These are phyloP conservation scores for Phytophthora capsici DNA, from an alignment of 352 stramenopile species.

Conservation along the genomic window DNA sequence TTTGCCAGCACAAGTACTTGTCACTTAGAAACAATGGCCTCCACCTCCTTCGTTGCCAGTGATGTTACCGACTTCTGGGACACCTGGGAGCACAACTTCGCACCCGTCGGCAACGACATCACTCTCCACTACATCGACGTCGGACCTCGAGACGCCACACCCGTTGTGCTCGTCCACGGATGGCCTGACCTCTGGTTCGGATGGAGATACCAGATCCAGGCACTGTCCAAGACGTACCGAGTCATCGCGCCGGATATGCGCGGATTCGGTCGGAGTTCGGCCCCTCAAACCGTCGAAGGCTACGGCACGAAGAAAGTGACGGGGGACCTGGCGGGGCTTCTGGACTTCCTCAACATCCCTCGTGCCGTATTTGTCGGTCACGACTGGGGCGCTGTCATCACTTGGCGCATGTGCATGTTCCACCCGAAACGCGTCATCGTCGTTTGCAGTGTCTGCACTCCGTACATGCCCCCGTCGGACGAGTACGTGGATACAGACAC, in stretches of 20 bases:
- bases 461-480: constrained; percentile 54
- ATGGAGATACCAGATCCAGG: constrained; percentile 70
- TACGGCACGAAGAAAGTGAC: constrained; percentile 69
- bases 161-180: constrained; percentile 71
- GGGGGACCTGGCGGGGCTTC: constrained; percentile 47
- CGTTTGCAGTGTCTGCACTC: constrained; percentile 61
- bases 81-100: constrained; percentile 33
- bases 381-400: constrained; percentile 64
- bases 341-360: constrained; percentile 64
- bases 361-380: constrained; percentile 74
- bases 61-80: constrained; percentile 31
- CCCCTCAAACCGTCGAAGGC: constrained; percentile 35
- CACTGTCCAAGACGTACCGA: constrained; percentile 52
- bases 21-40: constrained; percentile 6
- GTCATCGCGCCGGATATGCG: constrained; percentile 63
- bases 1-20: background rate
- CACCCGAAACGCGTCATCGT: constrained; percentile 59
- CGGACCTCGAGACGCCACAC: constrained; percentile 52
- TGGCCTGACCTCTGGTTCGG: constrained; percentile 82
- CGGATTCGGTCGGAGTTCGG: constrained; percentile 64
- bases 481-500: constrained; percentile 52
- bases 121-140: constrained; percentile 71
- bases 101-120: constrained; percentile 37
- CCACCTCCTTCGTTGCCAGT: background rate
- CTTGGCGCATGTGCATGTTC: constrained; percentile 77